Percentiles rank a stretch among this genome's conserved stretches.
Evolutionary conservation across 116 monocot species (phyloP).

Genomic region (Dioscorea cayenensis): DNA sequence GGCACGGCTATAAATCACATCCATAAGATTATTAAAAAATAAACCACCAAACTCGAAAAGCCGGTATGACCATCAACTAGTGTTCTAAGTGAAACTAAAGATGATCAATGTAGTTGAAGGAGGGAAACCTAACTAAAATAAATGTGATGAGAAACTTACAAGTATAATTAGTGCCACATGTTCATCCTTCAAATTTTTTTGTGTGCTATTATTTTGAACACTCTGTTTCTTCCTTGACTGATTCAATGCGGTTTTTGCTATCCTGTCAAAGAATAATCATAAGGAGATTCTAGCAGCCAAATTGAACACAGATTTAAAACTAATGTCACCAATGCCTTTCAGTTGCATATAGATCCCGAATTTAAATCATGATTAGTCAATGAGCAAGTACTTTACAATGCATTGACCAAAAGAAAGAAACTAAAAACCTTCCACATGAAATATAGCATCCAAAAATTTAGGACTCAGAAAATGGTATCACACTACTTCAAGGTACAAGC

Average conservation of each 20-base stretch:
- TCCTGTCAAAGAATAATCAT: constrained; percentile 33
- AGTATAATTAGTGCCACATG: constrained; percentile 29
- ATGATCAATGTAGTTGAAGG: neutral
- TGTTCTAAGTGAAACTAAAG: neutral
- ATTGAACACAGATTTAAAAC: neutral
- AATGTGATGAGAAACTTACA: constrained; percentile 26
- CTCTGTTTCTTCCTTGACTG: constrained; percentile 18
- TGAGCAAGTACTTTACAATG: no score
- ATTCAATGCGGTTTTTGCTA: constrained; percentile 34
- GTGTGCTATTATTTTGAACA: constrained; percentile 5
- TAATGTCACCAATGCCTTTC: neutral
- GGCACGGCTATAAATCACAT: no score
- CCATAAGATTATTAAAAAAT: no score
- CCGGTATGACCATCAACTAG: no score
- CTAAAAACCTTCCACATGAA: no score
- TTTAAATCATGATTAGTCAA: no score
- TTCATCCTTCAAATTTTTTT: constrained; percentile 27
- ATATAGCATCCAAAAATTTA: no score
- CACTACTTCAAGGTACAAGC: no score
- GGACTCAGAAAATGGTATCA: no score
- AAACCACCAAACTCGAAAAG: no score
- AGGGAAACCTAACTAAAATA: neutral
- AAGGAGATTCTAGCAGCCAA: neutral
- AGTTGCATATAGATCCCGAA: no score
- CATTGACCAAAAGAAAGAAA: no score